phyloP scores from a whole-genome alignment of 805 yeast genomes.

The Starmerella floris region DNA sequence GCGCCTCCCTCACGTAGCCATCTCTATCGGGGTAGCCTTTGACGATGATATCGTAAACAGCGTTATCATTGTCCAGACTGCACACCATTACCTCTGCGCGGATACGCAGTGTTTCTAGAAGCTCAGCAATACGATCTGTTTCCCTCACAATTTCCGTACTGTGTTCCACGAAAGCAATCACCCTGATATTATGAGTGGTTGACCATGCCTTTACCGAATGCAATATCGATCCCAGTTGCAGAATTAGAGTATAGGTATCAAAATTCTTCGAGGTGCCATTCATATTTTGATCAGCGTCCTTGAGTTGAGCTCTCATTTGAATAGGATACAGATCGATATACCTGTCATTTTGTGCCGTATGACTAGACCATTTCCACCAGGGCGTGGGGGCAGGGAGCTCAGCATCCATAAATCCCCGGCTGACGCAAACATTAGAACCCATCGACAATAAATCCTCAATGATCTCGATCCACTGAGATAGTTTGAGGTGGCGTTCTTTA shows the following conservation, averaged over 20 bases:
- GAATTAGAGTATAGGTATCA: conserved; percentile 86
- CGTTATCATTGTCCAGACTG: conserved; percentile 46
- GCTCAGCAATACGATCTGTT: conserved; percentile 40
- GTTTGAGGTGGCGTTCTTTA: conserved; percentile 52
- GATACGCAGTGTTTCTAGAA: conserved; percentile 68
- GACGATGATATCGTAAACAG: conserved; percentile 61
- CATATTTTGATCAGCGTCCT: conserved; percentile 45
- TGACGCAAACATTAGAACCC: conserved; percentile 87
- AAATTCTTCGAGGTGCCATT: conserved; percentile 74
- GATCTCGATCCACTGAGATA: conserved; percentile 80
- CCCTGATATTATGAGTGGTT: conserved; percentile 55
- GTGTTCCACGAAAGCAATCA: conserved; percentile 80
- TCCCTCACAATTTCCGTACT: conserved; percentile 61
- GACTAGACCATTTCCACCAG: conserved; percentile 22
- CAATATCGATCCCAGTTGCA: conserved; percentile 86
- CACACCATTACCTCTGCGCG: conserved; percentile 68
- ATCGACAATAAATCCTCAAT: conserved; percentile 79
- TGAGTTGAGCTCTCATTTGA: conserved; percentile 81
- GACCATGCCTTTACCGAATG: conserved; percentile 93
- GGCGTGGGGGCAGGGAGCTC: conserved; percentile 40
- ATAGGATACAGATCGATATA: conserved; percentile 88
- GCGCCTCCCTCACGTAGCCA: conserved; percentile 37
- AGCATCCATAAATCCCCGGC: conserved; percentile 66
- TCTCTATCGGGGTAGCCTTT: conserved; percentile 43
- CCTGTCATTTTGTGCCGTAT: conserved; percentile 20